Conservation (phyloP, 495 filamentous ascomycete genomes). For the Aspergillus ostianus region DNA sequence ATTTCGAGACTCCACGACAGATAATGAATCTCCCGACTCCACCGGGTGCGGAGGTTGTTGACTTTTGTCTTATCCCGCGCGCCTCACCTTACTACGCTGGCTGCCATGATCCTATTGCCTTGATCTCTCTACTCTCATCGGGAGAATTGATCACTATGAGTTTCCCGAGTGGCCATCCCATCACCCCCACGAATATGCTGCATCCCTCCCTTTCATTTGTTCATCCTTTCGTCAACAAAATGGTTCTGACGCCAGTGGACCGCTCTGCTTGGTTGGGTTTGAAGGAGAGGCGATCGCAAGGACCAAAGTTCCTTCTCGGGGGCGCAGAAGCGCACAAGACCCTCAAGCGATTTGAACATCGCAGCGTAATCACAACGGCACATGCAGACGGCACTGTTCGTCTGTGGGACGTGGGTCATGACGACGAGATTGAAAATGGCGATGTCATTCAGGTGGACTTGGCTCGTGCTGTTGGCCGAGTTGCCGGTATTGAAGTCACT, state of each 20-base stretch:
- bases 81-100: constrained; percentile 81
- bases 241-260: constrained; percentile 64
- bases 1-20: constrained; percentile 70
- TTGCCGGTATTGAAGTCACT: constrained; percentile 73
- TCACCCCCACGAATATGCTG: constrained; percentile 86
- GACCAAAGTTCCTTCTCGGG: constrained; percentile 71
- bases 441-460: constrained; percentile 81
- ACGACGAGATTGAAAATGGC: constrained; percentile 89
- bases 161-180: constrained; percentile 87
- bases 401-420: constrained; percentile 87
- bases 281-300: constrained; percentile 69
- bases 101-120: constrained; percentile 82
- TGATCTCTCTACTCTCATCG: constrained; percentile 74
- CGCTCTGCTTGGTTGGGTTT: constrained; percentile 87
- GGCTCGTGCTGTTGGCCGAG: constrained; percentile 74
- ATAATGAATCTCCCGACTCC: constrained; percentile 73
- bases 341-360: constrained; percentile 70
- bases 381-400: constrained; percentile 86
- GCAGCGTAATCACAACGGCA: constrained; percentile 77
- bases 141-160: constrained; percentile 86
- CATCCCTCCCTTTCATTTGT: constrained; percentile 80
- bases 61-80: constrained; percentile 81
- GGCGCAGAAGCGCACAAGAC: constrained; percentile 66
- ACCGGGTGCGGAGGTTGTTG: constrained; percentile 70
- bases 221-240: constrained; percentile 79